Conservation (phyloP, 2,329 filamentous ascomycete species). For the Fusarium nurragi region DNA sequence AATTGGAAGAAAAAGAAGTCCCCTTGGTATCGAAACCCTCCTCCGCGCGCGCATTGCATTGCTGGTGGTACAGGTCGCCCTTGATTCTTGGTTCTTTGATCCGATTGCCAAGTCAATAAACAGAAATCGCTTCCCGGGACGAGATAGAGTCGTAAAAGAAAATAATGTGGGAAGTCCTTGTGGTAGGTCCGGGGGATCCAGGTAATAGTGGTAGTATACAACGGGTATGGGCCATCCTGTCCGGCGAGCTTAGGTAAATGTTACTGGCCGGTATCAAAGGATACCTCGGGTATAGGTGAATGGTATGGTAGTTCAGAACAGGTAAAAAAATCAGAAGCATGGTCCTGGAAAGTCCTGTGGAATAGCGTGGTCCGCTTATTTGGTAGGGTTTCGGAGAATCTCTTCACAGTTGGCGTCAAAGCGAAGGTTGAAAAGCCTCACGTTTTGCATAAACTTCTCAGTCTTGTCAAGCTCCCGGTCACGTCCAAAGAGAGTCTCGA, state of each 20-base stretch:
- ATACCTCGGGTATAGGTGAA: constrained; percentile 38
- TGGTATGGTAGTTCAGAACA: constrained; percentile 21
- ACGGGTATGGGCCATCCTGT: constrained; percentile 41
- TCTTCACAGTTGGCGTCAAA: constrained; percentile 97
- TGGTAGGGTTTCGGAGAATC: constrained; percentile 73
- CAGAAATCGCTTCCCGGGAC: constrained; percentile 41
- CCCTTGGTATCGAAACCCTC: constrained; percentile 45
- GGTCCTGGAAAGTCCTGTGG: constrained; percentile 41
- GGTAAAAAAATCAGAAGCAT: constrained; percentile 35
- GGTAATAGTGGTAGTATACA: constrained; percentile 46
- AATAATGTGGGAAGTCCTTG: constrained; percentile 38
- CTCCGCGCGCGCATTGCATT: constrained; percentile 44
- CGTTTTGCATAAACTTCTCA: constrained; percentile 89
- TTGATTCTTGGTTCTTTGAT: constrained; percentile 40
- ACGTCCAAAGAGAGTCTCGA: constrained; percentile 92
- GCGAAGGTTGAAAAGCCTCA: constrained; percentile 88
- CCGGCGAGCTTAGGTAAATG: constrained; percentile 33
- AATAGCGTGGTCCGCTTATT: constrained; percentile 51
- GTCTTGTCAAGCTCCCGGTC: constrained; percentile 90
- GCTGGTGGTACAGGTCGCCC: constrained; percentile 49
- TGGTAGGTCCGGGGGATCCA: constrained; percentile 40
- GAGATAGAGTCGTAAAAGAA: constrained; percentile 39
- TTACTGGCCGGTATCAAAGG: constrained; percentile 36
- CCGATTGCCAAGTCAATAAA: constrained; percentile 40
- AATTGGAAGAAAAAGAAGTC: constrained; percentile 47